Evolutionary conservation across 352 stramenopile genomes (phyloP), one percentile per base, ranked within the genome.

Genomic region (Phytopythium vexans): DNA sequence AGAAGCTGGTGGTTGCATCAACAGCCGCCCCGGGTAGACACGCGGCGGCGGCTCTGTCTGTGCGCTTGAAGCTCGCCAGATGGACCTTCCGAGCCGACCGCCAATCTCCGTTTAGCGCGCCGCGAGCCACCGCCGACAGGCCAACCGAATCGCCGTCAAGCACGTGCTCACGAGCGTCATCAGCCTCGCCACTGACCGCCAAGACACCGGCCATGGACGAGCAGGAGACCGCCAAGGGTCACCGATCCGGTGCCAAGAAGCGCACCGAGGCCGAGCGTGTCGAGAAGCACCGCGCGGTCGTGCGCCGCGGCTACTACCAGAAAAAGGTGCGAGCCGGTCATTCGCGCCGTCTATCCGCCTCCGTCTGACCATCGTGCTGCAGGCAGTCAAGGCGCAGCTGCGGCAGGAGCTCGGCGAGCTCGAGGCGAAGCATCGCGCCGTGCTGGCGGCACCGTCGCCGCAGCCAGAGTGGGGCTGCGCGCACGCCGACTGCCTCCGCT

Each of bases 301-400:
- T 72, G 39, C 64, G 67, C 10, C 52, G 64, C 12, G 53, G 53
- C 10, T 69, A 72, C 55, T 72, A 72, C 55, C 55, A 72, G 48
- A 72, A 72, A 42, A 55, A 66, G 52, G 59, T 72, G 32, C 41
- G 27, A n/a, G 43, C 43, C 14, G 27, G 12, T 38, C 42, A n/a
- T 27, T 27, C 21, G 21, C 21, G 21, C 21, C 21, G 21, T 27
- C 21, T 27, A 27, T 27, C 21, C 21, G 21, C 21, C 21, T 27
- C 21, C 21, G 21, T 27, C 21, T 27, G 21, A 27, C 21, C 21
- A 2, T 27, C 10, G 35, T 39, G 37, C 11, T 34, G 10, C 35
- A 66, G 58, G 54, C 52, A 34, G 42, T 63, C 43, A 69, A 72
- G 53, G 45, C 41, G 12, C 48, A 49, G 10, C 54, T 77, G n/a